Base-by-base conservation (phyloP, 352 stramenopile species). In the Lagenidium giganteum region DNA sequence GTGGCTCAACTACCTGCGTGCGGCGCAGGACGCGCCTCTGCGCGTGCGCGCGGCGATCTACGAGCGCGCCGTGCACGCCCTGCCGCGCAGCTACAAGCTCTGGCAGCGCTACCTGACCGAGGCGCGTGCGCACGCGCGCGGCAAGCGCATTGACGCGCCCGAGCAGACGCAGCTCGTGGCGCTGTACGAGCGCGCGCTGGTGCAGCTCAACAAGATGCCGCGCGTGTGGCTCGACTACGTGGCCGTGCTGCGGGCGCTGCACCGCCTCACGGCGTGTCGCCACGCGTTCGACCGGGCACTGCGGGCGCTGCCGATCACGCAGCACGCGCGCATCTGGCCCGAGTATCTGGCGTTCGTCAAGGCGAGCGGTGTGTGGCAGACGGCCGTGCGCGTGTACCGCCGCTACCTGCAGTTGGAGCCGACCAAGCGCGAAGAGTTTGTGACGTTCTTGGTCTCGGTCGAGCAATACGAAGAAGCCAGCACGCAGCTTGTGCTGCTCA, bases 261-360 rank as follows among this genome's bases (percentile, higher is more conserved):
- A 70, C 38, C 56, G 64, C 16, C 71, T 93, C 42, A 96, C 87
- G 8, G 37, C 52, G 22, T 71, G 70, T 14, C 82, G 96, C 21
- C 74, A 75, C 27, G 79, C 87, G 18, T 98, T 98, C 40, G 95
- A 99, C 72, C 77, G 92, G 40, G 90, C 93, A 16, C 76, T 99
- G 13, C 71, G 95, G 18, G 79, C 91, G n/a, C 70, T 99, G 30
- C 95, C 96, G 4, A 93, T 98, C 47, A 98, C 93, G 30, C 96
- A 99, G 66, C 96, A 99, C 69, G 71, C 97, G 30, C 81, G 89
- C 41, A 81, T 99, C 18, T 99, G 96, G 96, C 63, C 61, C 23
- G 60, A 80, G 21, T 98, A 97, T 42, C 42, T 98, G 20, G 48
- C 58, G 17, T 98, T 96, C 52, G 86, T 93, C 22, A 71, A 92